Percentiles rank a stretch among this genome's conserved stretches.
These are phyloP conservation scores for Phaeosphaeriaceae sp. DNA, from an alignment of 2,329 filamentous ascomycete genomes.

Conservation along the genomic window DNA sequence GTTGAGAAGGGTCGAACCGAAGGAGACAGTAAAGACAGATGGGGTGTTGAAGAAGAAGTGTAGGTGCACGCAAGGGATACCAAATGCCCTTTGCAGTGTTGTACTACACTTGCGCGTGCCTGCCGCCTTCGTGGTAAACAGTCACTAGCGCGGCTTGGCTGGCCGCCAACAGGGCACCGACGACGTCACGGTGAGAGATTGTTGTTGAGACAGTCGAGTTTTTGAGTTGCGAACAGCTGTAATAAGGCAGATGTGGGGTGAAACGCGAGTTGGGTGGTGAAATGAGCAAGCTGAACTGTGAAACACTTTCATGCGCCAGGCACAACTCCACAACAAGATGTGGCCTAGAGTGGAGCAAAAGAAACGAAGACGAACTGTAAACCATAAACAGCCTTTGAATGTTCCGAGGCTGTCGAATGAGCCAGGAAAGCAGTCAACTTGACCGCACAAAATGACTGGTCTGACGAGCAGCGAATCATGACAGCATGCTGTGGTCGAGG, in stretches of 20 bases:
- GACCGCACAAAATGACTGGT: not conserved
- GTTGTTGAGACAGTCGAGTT: slow-evolving; percentile 9
- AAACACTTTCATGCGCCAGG: slow-evolving; percentile 28
- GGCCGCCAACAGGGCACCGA: slow-evolving; percentile 15
- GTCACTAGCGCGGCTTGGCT: slow-evolving; percentile 12
- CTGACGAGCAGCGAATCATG: not conserved
- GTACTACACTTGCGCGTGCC: slow-evolving; percentile 14
- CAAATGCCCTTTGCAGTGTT: slow-evolving; percentile 17
- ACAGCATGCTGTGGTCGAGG: not conserved
- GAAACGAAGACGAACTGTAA: not conserved
- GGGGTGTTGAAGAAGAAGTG: slow-evolving; percentile 12
- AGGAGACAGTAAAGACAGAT: slow-evolving; percentile 27
- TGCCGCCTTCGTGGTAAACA: slow-evolving; percentile 17
- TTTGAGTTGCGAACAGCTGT: slow-evolving; percentile 14
- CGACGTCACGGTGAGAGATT: slow-evolving; percentile 11
- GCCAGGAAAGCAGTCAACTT: not conserved
- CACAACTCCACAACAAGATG: not conserved
- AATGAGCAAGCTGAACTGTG: slow-evolving; percentile 23
- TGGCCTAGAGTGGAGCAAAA: not conserved
- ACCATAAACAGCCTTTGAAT: not conserved
- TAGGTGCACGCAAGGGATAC: slow-evolving; percentile 21
- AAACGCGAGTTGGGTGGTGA: slow-evolving; percentile 21
- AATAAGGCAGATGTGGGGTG: slow-evolving; percentile 22
- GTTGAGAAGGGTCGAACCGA: slow-evolving; percentile 20
- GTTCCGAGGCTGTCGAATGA: not conserved